Evolutionary conservation across 345 rosid species (phyloP), one percentile per base, ranked within the genome.

Genomic region (Chamaenerion angustifolium): DNA sequence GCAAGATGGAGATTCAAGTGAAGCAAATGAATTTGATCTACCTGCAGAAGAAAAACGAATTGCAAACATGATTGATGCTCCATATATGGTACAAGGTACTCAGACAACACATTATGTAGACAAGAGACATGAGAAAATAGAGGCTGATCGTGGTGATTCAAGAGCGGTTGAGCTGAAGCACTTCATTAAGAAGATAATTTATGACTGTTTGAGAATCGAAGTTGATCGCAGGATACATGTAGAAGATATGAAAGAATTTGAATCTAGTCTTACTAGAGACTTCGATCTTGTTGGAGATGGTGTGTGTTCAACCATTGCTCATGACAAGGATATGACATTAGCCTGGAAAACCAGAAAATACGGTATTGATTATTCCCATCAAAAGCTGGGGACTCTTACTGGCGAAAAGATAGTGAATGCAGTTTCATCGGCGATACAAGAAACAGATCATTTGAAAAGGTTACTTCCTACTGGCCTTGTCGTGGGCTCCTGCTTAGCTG

Each of bases 401-500:
- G 96, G 86, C 52, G 79, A 76, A 44, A 65, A 56, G 52, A 68
- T 80, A 56, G 57, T 81, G 35, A 72, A 61, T 57, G 85, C 87
- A 51, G 76, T 90, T 60, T 74, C 98, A 59, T 73, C 82, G 52
- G 76, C 92, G 61, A 63, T 81, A 64, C 79, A 62, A 67, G 61
- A 71, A 54, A 81, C 96, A 40, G 67, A 46, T 58, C 75, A 70
- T 64, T 82, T 86, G 65, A 78, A 77, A 71, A 69, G 65, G 69
- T 76, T 82, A 8, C 56, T 90, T 66, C 98, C 96, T 23, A 67
- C 78, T 48, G 95, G 98, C 55, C 83, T 90, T 55, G 68, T 86
- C 60, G 69, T 72, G 56, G 96, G 98, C 55, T 81, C 93, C 59
- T 70, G 84, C 74, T 79, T 90, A 73, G 98, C 98, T 70, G 87